A percentile compares a stretch with the other conserved stretches of the same genome.
phyloP scores from a whole-genome alignment of 139 green algal genomes.

The Tetratostichococcus sp. region DNA sequence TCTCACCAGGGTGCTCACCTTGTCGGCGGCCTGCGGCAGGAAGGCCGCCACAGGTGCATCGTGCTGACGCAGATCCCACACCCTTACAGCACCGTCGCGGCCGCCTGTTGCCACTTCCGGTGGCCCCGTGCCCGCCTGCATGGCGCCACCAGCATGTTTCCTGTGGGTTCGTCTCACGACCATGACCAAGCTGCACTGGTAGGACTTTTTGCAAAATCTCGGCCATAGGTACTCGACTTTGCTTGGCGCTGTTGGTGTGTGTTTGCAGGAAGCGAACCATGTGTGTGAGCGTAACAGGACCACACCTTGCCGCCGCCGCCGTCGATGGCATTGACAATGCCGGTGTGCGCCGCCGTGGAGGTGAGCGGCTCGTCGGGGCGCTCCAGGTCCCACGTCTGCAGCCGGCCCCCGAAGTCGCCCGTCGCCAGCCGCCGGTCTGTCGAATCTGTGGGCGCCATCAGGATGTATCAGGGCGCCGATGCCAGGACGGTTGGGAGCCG shows the following conservation, averaged over 20 bases:
- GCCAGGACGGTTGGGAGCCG: too few relatives aligned
- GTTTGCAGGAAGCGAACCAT: too few relatives aligned
- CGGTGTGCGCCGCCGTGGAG: slow-evolving; percentile 60
- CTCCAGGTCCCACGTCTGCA: slow-evolving; percentile 79
- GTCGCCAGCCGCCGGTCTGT: slow-evolving; percentile 61
- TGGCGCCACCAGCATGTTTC: too few relatives aligned
- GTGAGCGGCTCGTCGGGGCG: slow-evolving; percentile 43
- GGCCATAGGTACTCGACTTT: too few relatives aligned
- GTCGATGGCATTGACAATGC: slow-evolving; percentile 80
- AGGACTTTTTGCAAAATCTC: too few relatives aligned
- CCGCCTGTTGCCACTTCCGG: slow-evolving; percentile 80
- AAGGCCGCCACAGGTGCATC: slow-evolving; percentile 78
- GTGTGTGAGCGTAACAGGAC: too few relatives aligned
- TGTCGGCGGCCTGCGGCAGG: slow-evolving; percentile 57
- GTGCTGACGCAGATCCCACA: slow-evolving; percentile 83
- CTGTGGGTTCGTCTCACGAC: too few relatives aligned
- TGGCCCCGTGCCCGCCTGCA: slow-evolving; percentile 48
- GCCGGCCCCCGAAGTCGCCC: slow-evolving; percentile 66
- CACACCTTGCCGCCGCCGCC: slow-evolving; percentile 68
- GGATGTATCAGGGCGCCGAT: too few relatives aligned
- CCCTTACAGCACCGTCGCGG: slow-evolving; percentile 75
- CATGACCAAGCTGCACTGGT: too few relatives aligned
- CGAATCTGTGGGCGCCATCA: slow-evolving; percentile 3
- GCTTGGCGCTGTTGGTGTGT: too few relatives aligned
- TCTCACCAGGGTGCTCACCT: slow-evolving; percentile 21